These are phyloP conservation scores for Chrysosporium queenslandicum DNA, from an alignment of 2,329 filamentous ascomycete genomes.

Conservation along the genomic window DNA sequence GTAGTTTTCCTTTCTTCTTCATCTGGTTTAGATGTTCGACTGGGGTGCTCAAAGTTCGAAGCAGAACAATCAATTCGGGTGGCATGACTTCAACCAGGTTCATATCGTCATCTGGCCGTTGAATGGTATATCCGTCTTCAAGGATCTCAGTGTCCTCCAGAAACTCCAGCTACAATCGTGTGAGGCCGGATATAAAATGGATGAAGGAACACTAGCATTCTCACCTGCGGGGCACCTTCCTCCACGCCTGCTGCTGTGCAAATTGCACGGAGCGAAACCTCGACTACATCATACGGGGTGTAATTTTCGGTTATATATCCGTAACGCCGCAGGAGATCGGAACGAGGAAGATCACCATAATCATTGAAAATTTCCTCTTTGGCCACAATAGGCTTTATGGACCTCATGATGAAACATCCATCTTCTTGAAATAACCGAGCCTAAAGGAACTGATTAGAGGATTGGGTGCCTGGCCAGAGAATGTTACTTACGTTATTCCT, in stretches of 20 bases:
- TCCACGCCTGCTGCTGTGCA: conserved; percentile 32
- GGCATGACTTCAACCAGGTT: conserved; percentile 30
- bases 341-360: conserved; percentile 73
- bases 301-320: conserved; percentile 79
- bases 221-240: conserved; percentile 28
- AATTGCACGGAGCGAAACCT: conserved; percentile 57
- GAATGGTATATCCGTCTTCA: conserved; percentile 64
- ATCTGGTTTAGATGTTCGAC: conserved; percentile 28
- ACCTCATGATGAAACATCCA: conserved; percentile 56
- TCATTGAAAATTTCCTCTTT: conserved; percentile 80
- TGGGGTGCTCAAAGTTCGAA: conserved; percentile 28
- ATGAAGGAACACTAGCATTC: neutral
- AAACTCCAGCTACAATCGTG: conserved; percentile 36
- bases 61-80: conserved; percentile 32
- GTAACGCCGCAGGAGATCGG: conserved; percentile 72
- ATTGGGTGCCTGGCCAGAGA: neutral
- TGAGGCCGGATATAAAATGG: conserved; percentile 13
- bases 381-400: conserved; percentile 55
- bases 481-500: conserved; percentile 58
- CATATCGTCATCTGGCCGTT: conserved; percentile 23
- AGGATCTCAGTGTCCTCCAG: conserved; percentile 54
- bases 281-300: conserved; percentile 68
- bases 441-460: conserved; percentile 22
- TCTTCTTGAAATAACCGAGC: conserved; percentile 53
- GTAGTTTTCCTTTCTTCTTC: conserved; percentile 29